Evolutionary conservation across 2,329 filamentous ascomycete species (phyloP), one percentile per base, ranked within the genome.

Genomic region (Hypocrella siamensis): DNA sequence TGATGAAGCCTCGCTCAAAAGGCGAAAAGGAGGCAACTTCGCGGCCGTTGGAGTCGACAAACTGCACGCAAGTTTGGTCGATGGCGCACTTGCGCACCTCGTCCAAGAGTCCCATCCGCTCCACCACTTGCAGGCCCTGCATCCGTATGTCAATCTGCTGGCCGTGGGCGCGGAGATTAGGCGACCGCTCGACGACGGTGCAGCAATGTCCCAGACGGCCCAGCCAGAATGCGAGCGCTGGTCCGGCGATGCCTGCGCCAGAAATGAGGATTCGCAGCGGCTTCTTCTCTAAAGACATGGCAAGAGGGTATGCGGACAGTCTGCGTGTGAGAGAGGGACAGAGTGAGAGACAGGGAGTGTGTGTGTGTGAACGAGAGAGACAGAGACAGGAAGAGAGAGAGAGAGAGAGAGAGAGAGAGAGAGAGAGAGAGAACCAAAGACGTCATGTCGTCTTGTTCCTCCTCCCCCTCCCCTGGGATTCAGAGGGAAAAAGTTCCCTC

Each of bases 71-170:
- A 26, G 48, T 34, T 48, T 75, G 65, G 12, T 58, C 42, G 12
- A 68, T 62, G 2, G 43, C 39, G n/a, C 46, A 48, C 9, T 40
- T 44, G 9, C 53, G 52, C 7, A 65, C 43, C 0, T 43, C 42
- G 1, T 46, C 43, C 9, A 58, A 38, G 10, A 66, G 43, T 0
- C 59, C 58, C 46, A 63, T 54, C n/a, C 43, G 46, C 11, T 49
- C 42, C 17, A 57, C 48, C 5, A 57, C 46, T 5, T 47, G 42
- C 6, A 64, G 44, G 3, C 60, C 61, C 19, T 57, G 52, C 2
- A 51, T 53, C 2, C 60, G 54, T 6, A 67, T 43, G 40, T 66
- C 63, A 26, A 66, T 54, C 35, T 66, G 60, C 36, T 60, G 54
- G 1, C 61, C 63, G 4, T 48, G 42, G 4, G 48, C 40, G 4